Conservation (phyloP, 1,284 basidiomycete species). For the Ceratobasidium sp. region DNA sequence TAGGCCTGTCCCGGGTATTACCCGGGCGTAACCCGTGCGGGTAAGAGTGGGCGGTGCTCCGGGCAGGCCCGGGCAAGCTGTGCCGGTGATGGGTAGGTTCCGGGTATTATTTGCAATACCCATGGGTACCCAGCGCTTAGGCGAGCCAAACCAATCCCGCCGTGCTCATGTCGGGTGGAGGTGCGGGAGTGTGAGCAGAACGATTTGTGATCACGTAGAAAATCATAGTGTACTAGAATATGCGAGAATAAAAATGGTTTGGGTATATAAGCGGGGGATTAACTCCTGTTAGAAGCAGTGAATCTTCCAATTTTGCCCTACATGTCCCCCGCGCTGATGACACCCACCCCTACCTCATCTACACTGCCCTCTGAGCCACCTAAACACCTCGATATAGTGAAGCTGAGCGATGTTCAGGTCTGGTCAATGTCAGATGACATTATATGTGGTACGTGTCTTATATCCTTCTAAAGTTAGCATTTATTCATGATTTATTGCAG, state of each 20-base stretch:
- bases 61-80: background rate
- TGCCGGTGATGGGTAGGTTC: background rate
- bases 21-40: background rate
- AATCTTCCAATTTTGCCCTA: too few species aligned
- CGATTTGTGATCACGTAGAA: background rate
- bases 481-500: background rate
- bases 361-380: too few species aligned
- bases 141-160: constrained; percentile 6
- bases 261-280: too few species aligned
- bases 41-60: background rate
- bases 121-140: constrained; percentile 3
- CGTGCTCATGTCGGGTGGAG: too few species aligned
- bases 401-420: background rate
- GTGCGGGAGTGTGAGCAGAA: too few species aligned
- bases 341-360: background rate
- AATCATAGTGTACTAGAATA: background rate
- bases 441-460: constrained; percentile 6
- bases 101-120: background rate
- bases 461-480: background rate
- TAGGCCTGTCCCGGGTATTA: background rate
- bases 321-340: background rate
- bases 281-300: too few species aligned
- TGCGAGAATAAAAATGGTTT: background rate
- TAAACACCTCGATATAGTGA: background rate
- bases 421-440: background rate